phyloP scores from a whole-genome alignment of 1,139 yeast genomes.

The Candida tropicalis region DNA sequence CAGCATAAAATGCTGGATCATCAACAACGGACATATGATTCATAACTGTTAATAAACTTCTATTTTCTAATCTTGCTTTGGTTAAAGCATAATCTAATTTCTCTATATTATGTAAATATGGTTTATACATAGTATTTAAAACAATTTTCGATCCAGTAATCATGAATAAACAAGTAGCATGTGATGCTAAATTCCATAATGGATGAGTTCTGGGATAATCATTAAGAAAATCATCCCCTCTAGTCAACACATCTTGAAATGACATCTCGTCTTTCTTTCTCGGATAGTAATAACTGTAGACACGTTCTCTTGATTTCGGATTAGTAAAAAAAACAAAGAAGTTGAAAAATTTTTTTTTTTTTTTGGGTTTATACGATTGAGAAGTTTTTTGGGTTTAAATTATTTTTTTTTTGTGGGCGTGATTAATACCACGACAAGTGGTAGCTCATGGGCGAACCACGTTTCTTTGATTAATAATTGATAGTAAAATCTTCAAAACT shows the following conservation, averaged over 20 bases:
- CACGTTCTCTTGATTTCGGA: too few species aligned
- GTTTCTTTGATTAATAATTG: neutral
- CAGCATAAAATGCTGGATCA: conserved; percentile 90
- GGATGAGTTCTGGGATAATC: conserved; percentile 60
- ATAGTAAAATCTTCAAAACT: conserved; percentile 8
- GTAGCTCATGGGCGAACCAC: neutral
- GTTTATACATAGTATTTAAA: conserved; percentile 61
- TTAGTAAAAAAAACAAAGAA: too few species aligned
- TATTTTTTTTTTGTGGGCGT: too few species aligned
- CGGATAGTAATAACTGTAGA: neutral
- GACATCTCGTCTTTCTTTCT: conserved; percentile 55
- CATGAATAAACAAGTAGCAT: conserved; percentile 68
- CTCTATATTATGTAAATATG: conserved; percentile 62
- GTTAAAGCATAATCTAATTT: conserved; percentile 64
- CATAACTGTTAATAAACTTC: conserved; percentile 87
- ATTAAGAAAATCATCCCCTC: conserved; percentile 74
- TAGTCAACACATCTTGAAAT: conserved; percentile 63
- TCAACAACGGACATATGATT: conserved; percentile 95
- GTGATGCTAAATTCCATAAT: conserved; percentile 70
- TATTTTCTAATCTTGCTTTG: conserved; percentile 63
- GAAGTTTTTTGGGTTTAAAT: too few species aligned
- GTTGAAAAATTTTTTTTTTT: neutral
- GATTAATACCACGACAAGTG: too few species aligned
- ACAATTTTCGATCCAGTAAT: conserved; percentile 68
- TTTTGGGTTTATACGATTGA: neutral